Percentiles rank a stretch among this genome's conserved stretches.
Evolutionary conservation across 139 green algal species (phyloP).

Genomic region (Volvox africanus): DNA sequence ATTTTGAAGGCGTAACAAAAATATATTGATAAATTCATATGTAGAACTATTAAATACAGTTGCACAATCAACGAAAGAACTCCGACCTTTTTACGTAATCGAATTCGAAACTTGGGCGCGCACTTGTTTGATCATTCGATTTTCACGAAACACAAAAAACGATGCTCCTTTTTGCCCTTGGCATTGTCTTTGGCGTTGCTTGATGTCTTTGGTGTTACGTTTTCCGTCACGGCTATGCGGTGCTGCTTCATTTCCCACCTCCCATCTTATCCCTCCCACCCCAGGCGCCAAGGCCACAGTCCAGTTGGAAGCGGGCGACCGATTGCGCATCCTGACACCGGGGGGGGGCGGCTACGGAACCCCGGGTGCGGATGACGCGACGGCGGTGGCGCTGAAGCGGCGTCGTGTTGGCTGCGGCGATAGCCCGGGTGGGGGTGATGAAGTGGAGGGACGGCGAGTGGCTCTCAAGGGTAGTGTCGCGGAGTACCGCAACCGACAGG

Average conservation of each 20-base stretch:
- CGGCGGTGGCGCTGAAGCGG: background rate
- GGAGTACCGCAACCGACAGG: constrained; percentile 57
- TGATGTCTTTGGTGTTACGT: no score
- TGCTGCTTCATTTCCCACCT: background rate
- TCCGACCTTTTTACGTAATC: no score
- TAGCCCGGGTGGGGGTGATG: background rate
- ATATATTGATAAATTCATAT: no score
- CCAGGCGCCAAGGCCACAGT: constrained; percentile 83
- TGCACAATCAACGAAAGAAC: no score
- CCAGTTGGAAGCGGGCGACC: constrained; percentile 70
- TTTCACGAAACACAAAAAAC: no score
- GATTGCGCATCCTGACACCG: constrained; percentile 80
- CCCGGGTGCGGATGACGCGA: background rate
- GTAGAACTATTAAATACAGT: no score
- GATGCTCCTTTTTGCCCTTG: no score
- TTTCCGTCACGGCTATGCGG: no score
- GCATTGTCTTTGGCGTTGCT: no score
- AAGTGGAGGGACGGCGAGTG: background rate
- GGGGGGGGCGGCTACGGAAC: constrained; percentile 80
- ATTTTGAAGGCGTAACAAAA: no score
- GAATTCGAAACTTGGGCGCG: no score
- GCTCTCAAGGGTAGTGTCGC: constrained; percentile 50
- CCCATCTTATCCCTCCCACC: background rate
- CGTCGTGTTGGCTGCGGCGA: background rate
- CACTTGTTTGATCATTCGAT: no score